These are phyloP conservation scores for Afroboletus lepidellus DNA, from an alignment of 1,284 basidiomycete genomes.

Conservation along the genomic window DNA sequence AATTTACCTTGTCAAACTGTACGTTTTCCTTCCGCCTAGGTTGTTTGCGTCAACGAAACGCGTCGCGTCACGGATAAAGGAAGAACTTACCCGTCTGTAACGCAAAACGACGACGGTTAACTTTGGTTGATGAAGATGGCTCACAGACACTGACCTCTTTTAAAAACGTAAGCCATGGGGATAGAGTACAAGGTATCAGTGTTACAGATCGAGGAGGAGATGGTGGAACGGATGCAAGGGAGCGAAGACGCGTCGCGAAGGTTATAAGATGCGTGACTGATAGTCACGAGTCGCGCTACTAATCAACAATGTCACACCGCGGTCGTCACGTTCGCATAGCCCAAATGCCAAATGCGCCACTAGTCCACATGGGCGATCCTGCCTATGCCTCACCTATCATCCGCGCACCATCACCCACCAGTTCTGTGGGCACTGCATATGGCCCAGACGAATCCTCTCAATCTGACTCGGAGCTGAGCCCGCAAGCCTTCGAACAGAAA, in stretches of 20 bases:
- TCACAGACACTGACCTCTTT: slow-evolving; percentile 55
- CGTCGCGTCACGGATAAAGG: slow-evolving; percentile 34
- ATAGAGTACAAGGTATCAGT: slow-evolving; percentile 2
- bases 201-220: slow-evolving; percentile 15
- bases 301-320: slow-evolving; percentile 37
- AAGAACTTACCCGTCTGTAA: slow-evolving; percentile 60
- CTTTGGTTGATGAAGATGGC: neutral
- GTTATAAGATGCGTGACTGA: slow-evolving; percentile 35
- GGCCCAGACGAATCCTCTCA: slow-evolving; percentile 57
- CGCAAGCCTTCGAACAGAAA: slow-evolving; percentile 52
- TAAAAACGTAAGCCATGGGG: slow-evolving; percentile 68
- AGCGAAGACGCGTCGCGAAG: slow-evolving; percentile 29
- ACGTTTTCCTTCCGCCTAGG: slow-evolving; percentile 80
- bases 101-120: slow-evolving; percentile 15
- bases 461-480: slow-evolving; percentile 53
- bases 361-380: slow-evolving; percentile 37
- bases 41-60: slow-evolving; percentile 14
- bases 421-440: slow-evolving; percentile 67
- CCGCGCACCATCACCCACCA: slow-evolving; percentile 66
- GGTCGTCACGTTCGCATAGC: slow-evolving; percentile 13
- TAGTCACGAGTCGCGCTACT: slow-evolving; percentile 32
- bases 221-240: slow-evolving; percentile 36
- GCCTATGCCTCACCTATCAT: slow-evolving; percentile 66
- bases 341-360: slow-evolving; percentile 28
- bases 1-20: slow-evolving; percentile 79